Percentiles rank a stretch among this genome's conserved stretches.
Conservation (phyloP, 176 grass and related monocot genomes). For the Oryza rufipogon region DNA sequence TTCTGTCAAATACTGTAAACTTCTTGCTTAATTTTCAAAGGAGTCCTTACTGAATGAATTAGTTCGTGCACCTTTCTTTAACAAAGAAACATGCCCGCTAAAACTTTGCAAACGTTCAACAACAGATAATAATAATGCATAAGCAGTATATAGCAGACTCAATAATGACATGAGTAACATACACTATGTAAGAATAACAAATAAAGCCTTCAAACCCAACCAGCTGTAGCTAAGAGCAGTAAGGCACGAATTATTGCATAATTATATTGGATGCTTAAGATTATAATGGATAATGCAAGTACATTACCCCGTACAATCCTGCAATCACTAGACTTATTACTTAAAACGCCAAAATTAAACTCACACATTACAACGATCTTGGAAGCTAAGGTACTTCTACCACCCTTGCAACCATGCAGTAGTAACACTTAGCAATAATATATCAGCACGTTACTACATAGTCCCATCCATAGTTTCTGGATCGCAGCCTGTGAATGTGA, state of each 20-base stretch:
- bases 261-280: conserved; percentile 26
- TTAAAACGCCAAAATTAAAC: background rate
- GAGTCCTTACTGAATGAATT: too few species aligned
- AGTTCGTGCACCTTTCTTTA: too few species aligned
- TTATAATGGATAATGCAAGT: background rate
- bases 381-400: conserved; percentile 41
- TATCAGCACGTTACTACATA: conserved; percentile 35
- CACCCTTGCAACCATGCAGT: conserved; percentile 35
- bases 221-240: background rate
- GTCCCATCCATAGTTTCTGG: conserved; percentile 32
- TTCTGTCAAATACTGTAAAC: too few species aligned
- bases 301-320: conserved; percentile 28
- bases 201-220: background rate
- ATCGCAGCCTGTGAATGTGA: conserved; percentile 17
- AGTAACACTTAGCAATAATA: conserved; percentile 27
- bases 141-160: background rate
- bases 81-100: too few species aligned
- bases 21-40: too few species aligned
- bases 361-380: background rate
- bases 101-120: too few species aligned
- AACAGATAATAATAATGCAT: too few species aligned
- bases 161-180: background rate
- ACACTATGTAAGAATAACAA: background rate
- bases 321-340: background rate
- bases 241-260: background rate